phyloP scores from a whole-genome alignment of 495 filamentous ascomycete genomes.

The Aspergillus heteromorphus region DNA sequence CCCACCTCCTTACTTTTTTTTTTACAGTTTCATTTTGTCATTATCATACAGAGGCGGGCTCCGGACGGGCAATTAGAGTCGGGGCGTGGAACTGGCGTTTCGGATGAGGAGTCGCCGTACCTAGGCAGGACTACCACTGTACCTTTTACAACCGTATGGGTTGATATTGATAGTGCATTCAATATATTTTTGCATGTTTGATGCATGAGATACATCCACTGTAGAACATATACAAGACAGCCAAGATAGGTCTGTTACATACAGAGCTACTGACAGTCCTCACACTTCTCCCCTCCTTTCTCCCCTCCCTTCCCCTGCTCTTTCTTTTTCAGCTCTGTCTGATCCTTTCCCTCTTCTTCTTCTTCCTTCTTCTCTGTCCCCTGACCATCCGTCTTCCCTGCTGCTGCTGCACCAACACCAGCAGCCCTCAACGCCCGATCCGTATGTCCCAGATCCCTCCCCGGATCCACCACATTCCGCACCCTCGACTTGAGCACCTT shows the following conservation, averaged over 20 bases:
- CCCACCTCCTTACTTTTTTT: slow-evolving; percentile 3
- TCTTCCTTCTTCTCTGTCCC: not conserved
- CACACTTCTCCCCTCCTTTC: slow-evolving; percentile 27
- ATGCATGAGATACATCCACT: too few relatives aligned
- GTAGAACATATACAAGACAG: too few relatives aligned
- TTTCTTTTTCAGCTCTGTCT: too few relatives aligned
- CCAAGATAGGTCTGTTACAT: too few relatives aligned
- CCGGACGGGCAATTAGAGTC: not conserved
- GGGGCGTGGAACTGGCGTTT: slow-evolving; percentile 2
- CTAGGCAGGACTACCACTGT: not conserved
- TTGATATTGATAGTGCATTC: not conserved
- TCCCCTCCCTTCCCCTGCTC: not conserved
- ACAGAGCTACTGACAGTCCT: slow-evolving; percentile 49
- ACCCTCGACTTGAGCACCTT: slow-evolving; percentile 89
- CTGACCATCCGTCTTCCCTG: not conserved
- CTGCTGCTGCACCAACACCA: slow-evolving; percentile 13
- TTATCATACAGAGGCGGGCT: not conserved
- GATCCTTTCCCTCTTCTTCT: not conserved
- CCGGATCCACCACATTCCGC: slow-evolving; percentile 75
- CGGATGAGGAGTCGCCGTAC: not conserved
- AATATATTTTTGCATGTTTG: not conserved
- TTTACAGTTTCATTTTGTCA: not conserved
- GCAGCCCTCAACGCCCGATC: slow-evolving; percentile 48
- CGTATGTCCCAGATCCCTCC: slow-evolving; percentile 74
- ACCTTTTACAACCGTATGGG: not conserved